Evolutionary conservation across 139 green algal species (phyloP), one percentile per base, ranked within the genome.

Genomic region (Coelastrella sp.): DNA sequence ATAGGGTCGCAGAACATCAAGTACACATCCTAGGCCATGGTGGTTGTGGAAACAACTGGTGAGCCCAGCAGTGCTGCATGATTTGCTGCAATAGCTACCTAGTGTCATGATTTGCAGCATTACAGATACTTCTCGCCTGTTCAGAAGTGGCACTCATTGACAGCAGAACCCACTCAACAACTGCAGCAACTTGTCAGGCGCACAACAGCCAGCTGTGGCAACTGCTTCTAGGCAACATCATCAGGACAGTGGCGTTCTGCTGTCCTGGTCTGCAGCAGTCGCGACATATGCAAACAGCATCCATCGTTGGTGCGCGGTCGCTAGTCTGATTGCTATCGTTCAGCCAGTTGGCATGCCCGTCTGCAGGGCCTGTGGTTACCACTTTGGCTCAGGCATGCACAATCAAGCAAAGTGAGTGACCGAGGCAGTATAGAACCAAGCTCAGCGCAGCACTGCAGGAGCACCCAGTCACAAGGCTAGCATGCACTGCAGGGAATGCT

Each of bases 31-130:
- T 88, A 68, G 83, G 83, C 2, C 66, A 88, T n/a, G 68, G 58
- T 4, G 83, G 83, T 4, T 88, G 83, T n/a, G 83, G 83, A 2
- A 88, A 88, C 56, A 88, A 88, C 68, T 88, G 83, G 83, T 87
- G 32, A 19, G 81, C 14, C 5, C 10, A n/a, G 47, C 47, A 13
- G 32, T 47, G 32, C 32, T 47, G 32, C 32, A 47, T 47, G 32
- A 47, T 47, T 1, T 47, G 32, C 32, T 47, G 32, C 32, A 47
- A 47, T 47, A 47, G 32, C 32, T 47, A 47, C 32, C 32, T 23
- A 23, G 7, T 81, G 3, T 81, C 23, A 61, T 60, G 75, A 4
- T 7, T 14, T 47, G 23, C 73, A n/a, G n/a, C n/a, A n/a, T n/a
- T n/a, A n/a, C n/a, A n/a, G n/a, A n/a, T n/a, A n/a, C n/a, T n/a